Percentiles rank a stretch among this genome's conserved stretches.
phyloP scores from a whole-genome alignment of 2,329 filamentous ascomycete species.

The Xylaria sp. region DNA sequence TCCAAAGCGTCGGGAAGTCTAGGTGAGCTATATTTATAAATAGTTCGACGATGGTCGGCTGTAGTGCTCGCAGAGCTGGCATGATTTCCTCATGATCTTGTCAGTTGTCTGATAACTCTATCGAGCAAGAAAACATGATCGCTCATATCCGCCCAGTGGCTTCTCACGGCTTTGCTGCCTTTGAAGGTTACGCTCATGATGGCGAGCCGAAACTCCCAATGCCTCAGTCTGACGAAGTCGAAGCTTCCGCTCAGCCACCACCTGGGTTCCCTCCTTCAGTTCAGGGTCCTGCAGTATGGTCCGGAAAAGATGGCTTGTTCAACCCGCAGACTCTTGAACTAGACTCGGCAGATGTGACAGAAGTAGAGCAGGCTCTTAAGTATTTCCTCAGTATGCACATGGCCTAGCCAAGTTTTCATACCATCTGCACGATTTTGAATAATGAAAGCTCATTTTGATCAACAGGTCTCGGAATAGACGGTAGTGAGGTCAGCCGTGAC shows the following conservation, averaged over 20 bases:
- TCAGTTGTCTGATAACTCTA: not conserved
- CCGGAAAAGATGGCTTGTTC: constrained; percentile 32
- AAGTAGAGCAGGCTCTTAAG: constrained; percentile 43
- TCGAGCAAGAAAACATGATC: constrained; percentile 38
- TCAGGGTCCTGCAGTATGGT: constrained; percentile 40
- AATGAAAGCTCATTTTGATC: constrained; percentile 36
- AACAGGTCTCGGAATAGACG: constrained; percentile 52
- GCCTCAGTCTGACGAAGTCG: constrained; percentile 27
- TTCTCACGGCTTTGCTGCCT: constrained; percentile 32
- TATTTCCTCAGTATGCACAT: constrained; percentile 42
- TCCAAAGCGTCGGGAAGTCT: not conserved
- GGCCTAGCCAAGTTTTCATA: constrained; percentile 34
- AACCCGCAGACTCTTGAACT: constrained; percentile 41
- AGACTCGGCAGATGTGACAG: constrained; percentile 37
- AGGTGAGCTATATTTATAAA: constrained; percentile 7
- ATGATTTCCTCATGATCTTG: not conserved
- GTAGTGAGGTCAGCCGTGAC: constrained; percentile 51
- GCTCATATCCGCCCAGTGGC: constrained; percentile 32
- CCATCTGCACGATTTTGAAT: constrained; percentile 27
- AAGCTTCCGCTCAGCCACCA: constrained; percentile 34
- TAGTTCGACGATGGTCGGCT: constrained; percentile 7
- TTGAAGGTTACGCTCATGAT: constrained; percentile 29
- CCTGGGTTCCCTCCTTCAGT: constrained; percentile 38
- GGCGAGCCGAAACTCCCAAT: constrained; percentile 33
- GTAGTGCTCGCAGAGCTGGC: not conserved